Base-by-base conservation (phyloP, 225 moss, liverwort and hornwort genomes). In the Lunularia cruciata region DNA sequence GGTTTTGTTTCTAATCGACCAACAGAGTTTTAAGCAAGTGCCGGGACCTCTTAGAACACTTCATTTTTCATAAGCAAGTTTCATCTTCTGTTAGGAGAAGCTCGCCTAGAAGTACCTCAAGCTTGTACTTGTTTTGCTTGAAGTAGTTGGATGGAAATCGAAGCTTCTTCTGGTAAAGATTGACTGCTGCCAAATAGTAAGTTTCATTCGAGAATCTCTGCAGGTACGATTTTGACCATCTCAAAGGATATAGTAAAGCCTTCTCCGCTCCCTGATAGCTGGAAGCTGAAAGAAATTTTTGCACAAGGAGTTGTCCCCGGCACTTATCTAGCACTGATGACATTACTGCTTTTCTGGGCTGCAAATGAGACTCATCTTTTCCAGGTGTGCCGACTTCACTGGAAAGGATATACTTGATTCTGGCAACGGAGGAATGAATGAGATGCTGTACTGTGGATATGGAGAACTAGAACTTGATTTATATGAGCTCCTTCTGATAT, bases 221-320 rank as follows among this genome's bases (percentile, higher is more conserved):
- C 67, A 79, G 92, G 92, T 60, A 91, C 90, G 27, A 91, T 91
- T 8, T 88, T 91, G 90, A 91, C 90, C 25, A 91, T 91, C 46
- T 68, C 90, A 9, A 91, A 91, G 81, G 90, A 91, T 86, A 78
- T 88, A 32, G 90, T 91, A n/a, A 91, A 86, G 51, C 88, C 90
- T 33, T 91, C 90, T 65, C 88, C 90, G 36, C 69, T 88, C 32
- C 90, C 90, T 12, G 90, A 90, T 33, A 88, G 90, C 59, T 90
- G 90, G 90, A 90, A 86, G 76, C 67, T 90, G 40, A 76, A 32
- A 40, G 90, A 91, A 70, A 91, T 91, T 1, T 91, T 91, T 32
- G 63, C 86, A 1, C 85, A 84, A 49, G 90, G 90, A 27, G 78
- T 86, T 25, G 90, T 91, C n/a, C 70, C 85, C 19, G 90, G 90